These are phyloP conservation scores for Tulasnella sp. DNA, from an alignment of 768 basidiomycete genomes.

Conservation along the genomic window DNA sequence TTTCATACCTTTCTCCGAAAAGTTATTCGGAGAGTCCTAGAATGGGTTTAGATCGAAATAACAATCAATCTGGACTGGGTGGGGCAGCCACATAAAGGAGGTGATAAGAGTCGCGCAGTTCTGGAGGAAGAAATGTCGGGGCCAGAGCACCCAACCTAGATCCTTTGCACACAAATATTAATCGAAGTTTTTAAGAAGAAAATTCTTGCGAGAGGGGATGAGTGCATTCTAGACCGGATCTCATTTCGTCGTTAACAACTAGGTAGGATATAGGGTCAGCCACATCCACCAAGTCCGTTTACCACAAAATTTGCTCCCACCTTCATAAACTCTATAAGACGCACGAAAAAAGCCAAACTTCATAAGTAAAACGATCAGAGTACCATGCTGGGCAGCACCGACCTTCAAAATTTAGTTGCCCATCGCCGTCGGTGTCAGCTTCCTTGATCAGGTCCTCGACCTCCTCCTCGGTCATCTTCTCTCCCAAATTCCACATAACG, in stretches of 20 bases:
- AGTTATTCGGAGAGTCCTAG: background rate
- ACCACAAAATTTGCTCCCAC: background rate
- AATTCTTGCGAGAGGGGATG: background rate
- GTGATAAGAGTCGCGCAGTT: too few relatives aligned
- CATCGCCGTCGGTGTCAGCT: constrained; percentile 46
- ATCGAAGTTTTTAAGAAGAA: background rate
- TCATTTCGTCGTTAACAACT: constrained; percentile 1
- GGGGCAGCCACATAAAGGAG: too few relatives aligned
- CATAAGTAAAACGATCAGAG: constrained; percentile 34
- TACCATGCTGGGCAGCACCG: background rate
- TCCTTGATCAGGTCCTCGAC: constrained; percentile 49
- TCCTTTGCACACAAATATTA: background rate
- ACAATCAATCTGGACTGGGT: background rate
- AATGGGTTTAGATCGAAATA: background rate
- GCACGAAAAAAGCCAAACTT: constrained; percentile 41
- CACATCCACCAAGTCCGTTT: background rate
- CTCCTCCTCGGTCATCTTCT: constrained; percentile 44
- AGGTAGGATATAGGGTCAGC: background rate
- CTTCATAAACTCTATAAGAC: background rate
- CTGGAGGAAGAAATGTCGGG: too few relatives aligned
- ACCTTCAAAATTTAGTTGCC: constrained; percentile 37
- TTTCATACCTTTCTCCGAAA: background rate
- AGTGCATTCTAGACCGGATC: background rate
- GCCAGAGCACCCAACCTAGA: background rate
- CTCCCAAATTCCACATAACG: constrained; percentile 47